Base-by-base conservation (phyloP, 2,329 filamentous ascomycete genomes). In the Dactylellina haptotyla region DNA sequence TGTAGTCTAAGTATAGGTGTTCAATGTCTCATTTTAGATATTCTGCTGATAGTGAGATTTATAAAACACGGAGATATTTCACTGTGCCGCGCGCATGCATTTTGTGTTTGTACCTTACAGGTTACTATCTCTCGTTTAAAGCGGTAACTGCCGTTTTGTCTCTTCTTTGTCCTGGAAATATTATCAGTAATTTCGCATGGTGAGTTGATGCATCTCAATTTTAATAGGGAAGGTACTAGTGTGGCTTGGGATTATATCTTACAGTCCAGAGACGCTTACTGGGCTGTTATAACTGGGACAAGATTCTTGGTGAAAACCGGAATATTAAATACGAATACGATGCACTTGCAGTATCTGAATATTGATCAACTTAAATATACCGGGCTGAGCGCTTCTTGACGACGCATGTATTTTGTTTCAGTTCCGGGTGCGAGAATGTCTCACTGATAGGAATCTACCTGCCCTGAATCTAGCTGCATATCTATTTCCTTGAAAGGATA, bases 201-300 rank as follows among this genome's bases (percentile, higher is more conserved):
- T 23, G 32, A n/a, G 23, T 9, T 39, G 45, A 50, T 51, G 18
- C n/a, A 18, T 9, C 26, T 2, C 12, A 28, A 1, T 25, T 61
- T 61, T 3, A n/a, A n/a, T n/a, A n/a, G 26, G 53, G 56, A 61
- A 61, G 41, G 56, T 61, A 23, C 16, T 9, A 46, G 9, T 14
- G 54, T 16, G 39, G 54, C 39, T 23, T 12, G 37, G 32, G 37
- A 41, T 12, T 41, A 16, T 16, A 41, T 41, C 6, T 41, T n/a
- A n/a, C n/a, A n/a, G n/a, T n/a, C n/a, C n/a, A n/a, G n/a, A n/a
- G n/a, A n/a, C n/a, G n/a, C n/a, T n/a, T n/a, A n/a, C n/a, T n/a
- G n/a, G n/a, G n/a, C n/a, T n/a, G n/a, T n/a, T n/a, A n/a, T n/a
- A n/a, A n/a, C n/a, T n/a, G n/a, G n/a, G n/a, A n/a, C n/a, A n/a